Percentiles rank a stretch among this genome's conserved stretches.
These are phyloP conservation scores for Nakazawaea wickerhamii DNA, from an alignment of 805 yeast genomes.

Conservation along the genomic window DNA sequence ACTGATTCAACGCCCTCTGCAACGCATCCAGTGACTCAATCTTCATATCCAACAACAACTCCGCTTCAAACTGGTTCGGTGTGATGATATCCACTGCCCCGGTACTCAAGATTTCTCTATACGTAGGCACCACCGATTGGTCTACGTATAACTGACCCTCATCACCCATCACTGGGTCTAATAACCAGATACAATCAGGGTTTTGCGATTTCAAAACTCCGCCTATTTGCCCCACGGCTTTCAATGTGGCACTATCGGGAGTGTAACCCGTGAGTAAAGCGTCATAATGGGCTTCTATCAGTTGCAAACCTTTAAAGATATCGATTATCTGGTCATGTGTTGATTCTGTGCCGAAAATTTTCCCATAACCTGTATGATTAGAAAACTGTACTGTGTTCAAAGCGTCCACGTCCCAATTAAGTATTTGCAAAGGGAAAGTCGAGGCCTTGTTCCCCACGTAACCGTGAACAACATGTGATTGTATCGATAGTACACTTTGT, in stretches of 20 bases:
- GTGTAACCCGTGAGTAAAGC: slow-evolving; percentile 66
- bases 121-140: slow-evolving; percentile 52
- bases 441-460: slow-evolving; percentile 68
- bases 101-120: slow-evolving; percentile 37
- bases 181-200: slow-evolving; percentile 42
- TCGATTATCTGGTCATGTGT: slow-evolving; percentile 33
- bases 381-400: slow-evolving; percentile 62
- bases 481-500: slow-evolving; percentile 42
- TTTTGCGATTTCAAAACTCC: slow-evolving; percentile 28
- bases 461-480: slow-evolving; percentile 70
- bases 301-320: slow-evolving; percentile 33
- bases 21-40: slow-evolving; percentile 37
- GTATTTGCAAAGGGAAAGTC: slow-evolving; percentile 56
- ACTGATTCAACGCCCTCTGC: slow-evolving; percentile 35
- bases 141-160: slow-evolving; percentile 66
- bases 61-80: slow-evolving; percentile 89
- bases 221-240: slow-evolving; percentile 35
- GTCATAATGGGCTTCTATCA: slow-evolving; percentile 34
- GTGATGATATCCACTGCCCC: slow-evolving; percentile 67
- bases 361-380: slow-evolving; percentile 69
- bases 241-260: slow-evolving; percentile 49
- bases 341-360: slow-evolving; percentile 42
- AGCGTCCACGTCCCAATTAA: slow-evolving; percentile 68
- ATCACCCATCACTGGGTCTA: slow-evolving; percentile 83
- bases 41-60: slow-evolving; percentile 52